Percentiles rank a stretch among this genome's conserved stretches.
phyloP scores from a whole-genome alignment of 1,284 basidiomycete species.

The Peniophora sp. region DNA sequence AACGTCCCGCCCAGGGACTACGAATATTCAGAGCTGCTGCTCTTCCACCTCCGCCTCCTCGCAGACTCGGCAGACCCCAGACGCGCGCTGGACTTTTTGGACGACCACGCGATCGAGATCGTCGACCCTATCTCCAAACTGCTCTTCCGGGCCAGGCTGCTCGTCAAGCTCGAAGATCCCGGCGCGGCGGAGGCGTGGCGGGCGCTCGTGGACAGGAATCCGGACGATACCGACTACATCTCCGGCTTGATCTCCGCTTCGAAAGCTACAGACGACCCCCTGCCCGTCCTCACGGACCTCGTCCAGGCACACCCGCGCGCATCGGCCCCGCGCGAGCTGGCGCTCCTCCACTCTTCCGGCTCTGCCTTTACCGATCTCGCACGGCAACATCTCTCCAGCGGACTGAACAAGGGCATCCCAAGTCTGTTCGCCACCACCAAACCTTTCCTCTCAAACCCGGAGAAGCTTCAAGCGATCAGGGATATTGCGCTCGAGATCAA shows the following conservation, averaged over 20 bases:
- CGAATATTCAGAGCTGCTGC: slow-evolving; percentile 80
- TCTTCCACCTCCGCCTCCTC: slow-evolving; percentile 78
- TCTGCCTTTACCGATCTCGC: slow-evolving; percentile 63
- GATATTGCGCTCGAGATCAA: slow-evolving; percentile 58
- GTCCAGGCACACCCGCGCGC: slow-evolving; percentile 58
- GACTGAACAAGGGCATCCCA: slow-evolving; percentile 83
- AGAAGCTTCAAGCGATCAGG: slow-evolving; percentile 67
- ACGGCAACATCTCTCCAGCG: slow-evolving; percentile 63
- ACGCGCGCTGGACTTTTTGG: slow-evolving; percentile 57
- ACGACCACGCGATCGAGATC: slow-evolving; percentile 58
- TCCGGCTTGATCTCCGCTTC: slow-evolving; percentile 36
- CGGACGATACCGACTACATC: slow-evolving; percentile 82
- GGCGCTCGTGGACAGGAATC: slow-evolving; percentile 76
- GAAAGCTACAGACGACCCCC: too few relatives aligned
- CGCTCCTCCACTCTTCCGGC: slow-evolving; percentile 32
- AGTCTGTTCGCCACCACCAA: slow-evolving; percentile 94
- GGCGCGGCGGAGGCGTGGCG: slow-evolving; percentile 77
- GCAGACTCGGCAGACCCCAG: slow-evolving; percentile 68
- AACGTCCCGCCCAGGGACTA: slow-evolving; percentile 71
- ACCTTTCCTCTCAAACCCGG: slow-evolving; percentile 61
- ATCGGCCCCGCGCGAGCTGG: slow-evolving; percentile 65
- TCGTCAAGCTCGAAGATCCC: slow-evolving; percentile 52
- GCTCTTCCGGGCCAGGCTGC: slow-evolving; percentile 50
- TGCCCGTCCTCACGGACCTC: slow-evolving; percentile 55
- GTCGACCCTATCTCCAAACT: slow-evolving; percentile 60